Evolutionary conservation across 129 eudicot genomes (phyloP), one percentile per base, ranked within the genome.

Genomic region (Pittosporum tobira): DNA sequence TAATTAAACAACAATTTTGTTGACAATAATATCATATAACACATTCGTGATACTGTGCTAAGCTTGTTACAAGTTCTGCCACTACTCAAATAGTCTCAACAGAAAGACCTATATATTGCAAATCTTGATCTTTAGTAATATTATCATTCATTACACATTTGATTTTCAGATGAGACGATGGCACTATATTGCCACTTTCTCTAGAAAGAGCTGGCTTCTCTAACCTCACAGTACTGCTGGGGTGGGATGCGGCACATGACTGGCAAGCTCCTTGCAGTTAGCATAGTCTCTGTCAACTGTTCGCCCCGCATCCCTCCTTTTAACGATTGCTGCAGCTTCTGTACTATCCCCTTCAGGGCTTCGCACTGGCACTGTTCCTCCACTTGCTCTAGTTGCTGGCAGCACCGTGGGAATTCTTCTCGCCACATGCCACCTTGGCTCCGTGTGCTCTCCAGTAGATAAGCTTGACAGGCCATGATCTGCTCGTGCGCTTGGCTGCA

Each of bases 241-340:
- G 57, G 57, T 51, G 18, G n/a, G 6, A 51, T 51, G n/a, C 34
- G 57, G 57, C 57, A 51, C 57, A 51, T 22, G 4, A 27, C 34
- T 2, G 57, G 31, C 57, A 51, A 27, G 16, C 18, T 51, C 30
- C 7, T 22, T 15, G 57, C 31, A 2, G 57, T 51, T 51, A 5
- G n/a, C 31, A 51, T 1, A 6, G 28, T 51, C 31, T 51, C 57
- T 31, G 1, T 14, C 28, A 16, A 22, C 4, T 23, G 13, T 27
- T 22, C 16, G n/a, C 36, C 57, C 31, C 10, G n/a, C 31, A 25
- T 9, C 16, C 28, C 30, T 40, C 45, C 45, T 6, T 40, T 2
- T 40, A 6, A 5, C 15, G 4, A 11, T 0, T 24, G 15, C 29
- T 27, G n/a, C 29, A 22, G 30, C 34, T 51, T 14, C 57, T 51